Evolutionary conservation across 139 green algal species (phyloP).

Genomic region (Zygnema cylindricum): DNA sequence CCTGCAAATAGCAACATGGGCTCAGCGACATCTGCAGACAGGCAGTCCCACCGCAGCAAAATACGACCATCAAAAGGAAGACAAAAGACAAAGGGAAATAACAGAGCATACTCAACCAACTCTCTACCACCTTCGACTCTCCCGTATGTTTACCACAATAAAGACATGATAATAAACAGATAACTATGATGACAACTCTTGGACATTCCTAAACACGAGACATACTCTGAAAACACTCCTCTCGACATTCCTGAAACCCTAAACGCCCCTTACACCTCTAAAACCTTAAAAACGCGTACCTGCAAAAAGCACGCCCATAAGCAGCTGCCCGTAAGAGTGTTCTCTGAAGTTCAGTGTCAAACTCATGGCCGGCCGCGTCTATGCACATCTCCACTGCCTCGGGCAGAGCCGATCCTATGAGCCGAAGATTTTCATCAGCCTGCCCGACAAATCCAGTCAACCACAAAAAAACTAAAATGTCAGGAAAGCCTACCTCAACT

Average conservation of each 20-base stretch:
- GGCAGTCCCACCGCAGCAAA: neutral
- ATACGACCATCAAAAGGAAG: neutral
- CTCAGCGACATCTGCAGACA: slow-evolving; percentile 7
- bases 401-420: slow-evolving; percentile 38
- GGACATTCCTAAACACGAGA: no score
- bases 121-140: no score
- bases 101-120: neutral
- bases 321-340: slow-evolving; percentile 59
- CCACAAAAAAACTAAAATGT: neutral
- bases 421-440: slow-evolving; percentile 63
- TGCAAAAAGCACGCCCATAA: slow-evolving; percentile 65
- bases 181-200: no score
- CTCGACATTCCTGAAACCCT: no score
- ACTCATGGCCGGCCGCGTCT: slow-evolving; percentile 62
- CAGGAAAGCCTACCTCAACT: no score
- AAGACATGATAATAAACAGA: no score
- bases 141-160: no score
- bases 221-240: no score
- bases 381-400: slow-evolving; percentile 58
- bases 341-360: slow-evolving; percentile 52
- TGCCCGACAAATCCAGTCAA: slow-evolving; percentile 10
- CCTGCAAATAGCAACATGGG: neutral
- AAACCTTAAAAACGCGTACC: neutral
- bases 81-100: slow-evolving; percentile 4
- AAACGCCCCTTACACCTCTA: no score